Evolutionary conservation across 768 basidiomycete genomes (phyloP).

Genomic region (Boletales sp.): DNA sequence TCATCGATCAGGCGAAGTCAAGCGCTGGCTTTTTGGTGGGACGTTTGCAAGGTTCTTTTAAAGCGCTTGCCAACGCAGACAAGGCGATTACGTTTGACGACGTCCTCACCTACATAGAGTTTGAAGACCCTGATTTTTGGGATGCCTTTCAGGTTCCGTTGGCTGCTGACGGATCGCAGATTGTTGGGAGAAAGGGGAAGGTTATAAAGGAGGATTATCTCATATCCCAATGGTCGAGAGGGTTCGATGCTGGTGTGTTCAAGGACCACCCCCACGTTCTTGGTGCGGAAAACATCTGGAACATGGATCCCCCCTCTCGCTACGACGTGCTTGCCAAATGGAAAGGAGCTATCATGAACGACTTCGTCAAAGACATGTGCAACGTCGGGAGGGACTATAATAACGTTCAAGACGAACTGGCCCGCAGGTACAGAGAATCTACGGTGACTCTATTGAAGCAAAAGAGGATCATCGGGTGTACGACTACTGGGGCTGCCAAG

Average conservation of each 20-base stretch:
- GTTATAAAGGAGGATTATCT: conserved; percentile 39
- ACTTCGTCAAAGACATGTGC: conserved; percentile 34
- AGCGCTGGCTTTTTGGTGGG: conserved; percentile 8
- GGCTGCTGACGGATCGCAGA: conserved; percentile 40
- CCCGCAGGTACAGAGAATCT: conserved; percentile 34
- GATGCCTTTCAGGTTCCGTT: conserved; percentile 45
- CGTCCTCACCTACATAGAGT: conserved; percentile 48
- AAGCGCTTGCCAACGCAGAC: conserved; percentile 20
- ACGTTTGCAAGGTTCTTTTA: conserved; percentile 32
- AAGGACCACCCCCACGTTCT: conserved; percentile 21
- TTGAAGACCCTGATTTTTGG: conserved; percentile 43
- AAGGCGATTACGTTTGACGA: conserved; percentile 17
- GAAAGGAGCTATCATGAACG: conserved; percentile 34
- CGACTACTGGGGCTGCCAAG: conserved; percentile 69
- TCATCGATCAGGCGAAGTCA: conserved; percentile 39
- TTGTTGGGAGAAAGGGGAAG: conserved; percentile 39
- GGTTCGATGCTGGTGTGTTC: conserved; percentile 44
- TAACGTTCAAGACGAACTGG: conserved; percentile 32
- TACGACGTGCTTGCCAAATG: conserved; percentile 29
- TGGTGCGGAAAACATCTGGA: conserved; percentile 34
- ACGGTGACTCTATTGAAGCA: conserved; percentile 34
- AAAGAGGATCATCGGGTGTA: conserved; percentile 65
- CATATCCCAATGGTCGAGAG: conserved; percentile 44
- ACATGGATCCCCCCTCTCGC: conserved; percentile 31
- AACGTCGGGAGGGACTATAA: conserved; percentile 40